A percentile compares a stretch with the other conserved stretches of the same genome.
Evolutionary conservation across 768 basidiomycete genomes (phyloP).

Genomic region (Peribolospora baueri): DNA sequence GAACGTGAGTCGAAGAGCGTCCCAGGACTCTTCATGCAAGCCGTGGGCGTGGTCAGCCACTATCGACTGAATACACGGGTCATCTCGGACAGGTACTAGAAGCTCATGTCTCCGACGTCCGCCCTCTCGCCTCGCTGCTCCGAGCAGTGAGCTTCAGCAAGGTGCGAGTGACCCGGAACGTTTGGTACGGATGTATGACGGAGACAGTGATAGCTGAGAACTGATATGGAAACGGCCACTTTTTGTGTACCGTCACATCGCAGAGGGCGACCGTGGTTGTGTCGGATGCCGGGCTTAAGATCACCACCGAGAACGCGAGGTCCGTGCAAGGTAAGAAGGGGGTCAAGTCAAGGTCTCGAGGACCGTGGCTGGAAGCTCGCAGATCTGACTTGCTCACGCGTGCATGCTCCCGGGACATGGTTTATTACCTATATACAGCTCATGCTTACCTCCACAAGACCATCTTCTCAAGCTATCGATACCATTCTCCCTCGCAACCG

Average conservation of each 20-base stretch:
- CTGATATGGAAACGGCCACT: background rate
- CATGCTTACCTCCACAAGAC: constrained; percentile 56
- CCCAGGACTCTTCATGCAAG: too few species aligned
- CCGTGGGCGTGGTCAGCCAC: too few species aligned
- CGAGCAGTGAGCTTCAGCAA: constrained; percentile 59
- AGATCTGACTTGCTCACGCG: background rate
- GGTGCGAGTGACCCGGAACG: constrained; percentile 21
- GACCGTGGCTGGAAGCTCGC: background rate
- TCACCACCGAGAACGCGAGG: constrained; percentile 65
- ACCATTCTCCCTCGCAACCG: constrained; percentile 18
- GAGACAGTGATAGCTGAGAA: background rate
- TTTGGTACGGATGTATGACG: background rate
- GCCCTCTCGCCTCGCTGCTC: constrained; percentile 51
- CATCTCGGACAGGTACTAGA: constrained; percentile 14
- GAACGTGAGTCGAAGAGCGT: too few species aligned
- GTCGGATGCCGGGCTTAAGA: constrained; percentile 40
- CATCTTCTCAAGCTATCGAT: constrained; percentile 58
- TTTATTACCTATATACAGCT: constrained; percentile 25
- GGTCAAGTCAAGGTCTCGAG: background rate
- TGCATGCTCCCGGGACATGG: background rate
- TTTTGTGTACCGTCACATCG: background rate
- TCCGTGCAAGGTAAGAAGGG: constrained; percentile 42
- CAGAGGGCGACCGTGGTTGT: constrained; percentile 46
- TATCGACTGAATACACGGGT: too few species aligned
- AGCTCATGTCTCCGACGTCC: constrained; percentile 35